Conservation (phyloP, 2,329 filamentous ascomycete species). For the Pseudogymnoascus sp. region DNA sequence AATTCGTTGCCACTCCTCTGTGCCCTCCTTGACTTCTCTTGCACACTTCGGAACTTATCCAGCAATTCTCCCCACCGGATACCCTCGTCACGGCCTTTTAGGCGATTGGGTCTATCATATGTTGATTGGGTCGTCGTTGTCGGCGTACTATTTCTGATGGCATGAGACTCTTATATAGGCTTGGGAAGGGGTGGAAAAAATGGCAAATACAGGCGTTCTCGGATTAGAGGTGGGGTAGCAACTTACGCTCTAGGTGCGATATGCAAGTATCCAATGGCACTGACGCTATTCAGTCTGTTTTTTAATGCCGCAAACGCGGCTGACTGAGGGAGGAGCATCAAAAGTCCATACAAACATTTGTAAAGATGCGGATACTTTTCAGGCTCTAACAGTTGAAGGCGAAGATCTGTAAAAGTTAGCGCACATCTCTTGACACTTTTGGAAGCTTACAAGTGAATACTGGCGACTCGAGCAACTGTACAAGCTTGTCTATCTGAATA, state of each 20-base stretch:
- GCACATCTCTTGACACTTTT: neutral
- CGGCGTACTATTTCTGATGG: slow-evolving; percentile 32
- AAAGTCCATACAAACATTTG: slow-evolving; percentile 91
- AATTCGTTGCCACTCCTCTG: slow-evolving; percentile 47
- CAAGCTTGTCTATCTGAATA: slow-evolving; percentile 97
- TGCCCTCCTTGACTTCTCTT: slow-evolving; percentile 72
- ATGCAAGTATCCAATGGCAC: slow-evolving; percentile 91
- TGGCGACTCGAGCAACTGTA: slow-evolving; percentile 91
- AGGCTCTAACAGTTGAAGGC: slow-evolving; percentile 88
- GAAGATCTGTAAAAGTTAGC: slow-evolving; percentile 59
- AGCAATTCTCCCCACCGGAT: slow-evolving; percentile 90
- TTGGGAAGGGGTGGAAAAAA: slow-evolving; percentile 8
- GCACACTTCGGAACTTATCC: slow-evolving; percentile 87
- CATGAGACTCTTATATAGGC: neutral
- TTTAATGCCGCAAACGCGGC: slow-evolving; percentile 95
- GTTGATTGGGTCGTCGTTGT: slow-evolving; percentile 44
- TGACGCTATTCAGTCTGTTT: slow-evolving; percentile 93
- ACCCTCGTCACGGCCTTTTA: slow-evolving; percentile 74
- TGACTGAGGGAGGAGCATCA: slow-evolving; percentile 98
- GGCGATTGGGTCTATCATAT: slow-evolving; percentile 67
- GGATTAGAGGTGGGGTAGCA: neutral
- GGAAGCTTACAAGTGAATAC: slow-evolving; percentile 86
- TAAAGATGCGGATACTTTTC: slow-evolving; percentile 93
- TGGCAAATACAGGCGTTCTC: neutral
- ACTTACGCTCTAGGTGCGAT: slow-evolving; percentile 72